These are phyloP conservation scores for Pyrenophora teres DNA, from an alignment of 2,329 filamentous ascomycete species.

Conservation along the genomic window DNA sequence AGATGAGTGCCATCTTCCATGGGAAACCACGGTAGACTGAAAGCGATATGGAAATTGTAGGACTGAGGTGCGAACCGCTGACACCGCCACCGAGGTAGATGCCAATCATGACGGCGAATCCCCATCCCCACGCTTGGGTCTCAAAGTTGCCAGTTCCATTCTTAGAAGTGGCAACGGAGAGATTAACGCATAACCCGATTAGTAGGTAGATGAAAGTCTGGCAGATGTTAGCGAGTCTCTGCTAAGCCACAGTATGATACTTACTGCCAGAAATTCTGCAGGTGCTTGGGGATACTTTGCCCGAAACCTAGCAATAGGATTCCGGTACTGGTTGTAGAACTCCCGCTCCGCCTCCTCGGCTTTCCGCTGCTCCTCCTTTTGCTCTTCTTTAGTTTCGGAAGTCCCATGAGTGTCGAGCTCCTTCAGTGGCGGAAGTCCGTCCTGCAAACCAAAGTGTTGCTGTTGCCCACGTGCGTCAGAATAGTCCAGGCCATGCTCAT, in stretches of 20 bases:
- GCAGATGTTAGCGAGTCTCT: neutral
- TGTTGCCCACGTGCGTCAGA: conserved; percentile 12
- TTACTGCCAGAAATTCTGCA: conserved; percentile 58
- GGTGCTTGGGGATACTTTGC: conserved; percentile 59
- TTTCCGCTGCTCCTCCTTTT: conserved; percentile 44
- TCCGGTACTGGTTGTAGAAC: conserved; percentile 56
- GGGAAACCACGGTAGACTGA: conserved; percentile 65
- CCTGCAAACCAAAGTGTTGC: conserved; percentile 50
- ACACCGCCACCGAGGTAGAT: conserved; percentile 55
- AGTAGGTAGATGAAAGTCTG: conserved; percentile 38
- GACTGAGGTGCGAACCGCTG: conserved; percentile 57
- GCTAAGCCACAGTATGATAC: neutral
- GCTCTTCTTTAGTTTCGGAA: conserved; percentile 41
- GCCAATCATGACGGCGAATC: conserved; percentile 59
- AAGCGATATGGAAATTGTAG: conserved; percentile 51
- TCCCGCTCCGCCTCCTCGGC: conserved; percentile 54
- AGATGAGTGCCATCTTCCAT: conserved; percentile 56
- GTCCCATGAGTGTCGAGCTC: conserved; percentile 33
- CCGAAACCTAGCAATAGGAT: conserved; percentile 57
- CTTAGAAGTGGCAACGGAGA: conserved; percentile 55
- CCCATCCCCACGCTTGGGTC: conserved; percentile 53
- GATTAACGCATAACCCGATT: conserved; percentile 57
- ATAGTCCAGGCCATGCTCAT: conserved; percentile 30
- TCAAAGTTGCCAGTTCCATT: conserved; percentile 45
- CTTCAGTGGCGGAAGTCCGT: conserved; percentile 49